Evolutionary conservation across 2,329 filamentous ascomycete genomes (phyloP).

Genomic region (Botrytis hyacinthi): DNA sequence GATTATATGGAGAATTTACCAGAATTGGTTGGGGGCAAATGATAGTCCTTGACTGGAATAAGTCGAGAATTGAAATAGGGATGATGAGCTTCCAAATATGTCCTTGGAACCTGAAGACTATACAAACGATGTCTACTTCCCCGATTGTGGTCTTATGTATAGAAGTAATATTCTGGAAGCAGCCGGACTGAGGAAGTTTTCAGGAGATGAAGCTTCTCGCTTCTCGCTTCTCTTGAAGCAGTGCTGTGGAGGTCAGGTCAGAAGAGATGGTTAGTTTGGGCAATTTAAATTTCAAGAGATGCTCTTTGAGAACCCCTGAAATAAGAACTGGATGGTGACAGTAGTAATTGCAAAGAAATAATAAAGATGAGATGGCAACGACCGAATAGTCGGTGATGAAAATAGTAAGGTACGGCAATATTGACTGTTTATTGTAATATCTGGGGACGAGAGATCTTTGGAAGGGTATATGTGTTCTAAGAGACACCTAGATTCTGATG

Average conservation of each 20-base stretch:
- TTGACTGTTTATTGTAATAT: background rate
- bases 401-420: background rate
- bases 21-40: too few species aligned
- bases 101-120: accelerated
- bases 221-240: background rate
- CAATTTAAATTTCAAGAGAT: background rate
- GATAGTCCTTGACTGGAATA: too few species aligned
- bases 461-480: background rate
- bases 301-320: background rate
- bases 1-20: too few species aligned
- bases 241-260: background rate
- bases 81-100: accelerated
- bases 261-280: background rate
- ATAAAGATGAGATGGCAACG: background rate
- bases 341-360: background rate
- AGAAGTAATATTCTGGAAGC: background rate
- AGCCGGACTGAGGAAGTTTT: background rate
- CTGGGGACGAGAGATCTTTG: accelerated
- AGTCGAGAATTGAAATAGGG: too few species aligned
- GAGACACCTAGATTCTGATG: background rate
- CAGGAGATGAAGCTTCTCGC: background rate
- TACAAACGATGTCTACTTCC: accelerated
- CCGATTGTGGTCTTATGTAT: background rate
- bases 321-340: background rate
- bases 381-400: background rate